phyloP scores from a whole-genome alignment of 805 yeast species.

The Priceomyces castillae region DNA sequence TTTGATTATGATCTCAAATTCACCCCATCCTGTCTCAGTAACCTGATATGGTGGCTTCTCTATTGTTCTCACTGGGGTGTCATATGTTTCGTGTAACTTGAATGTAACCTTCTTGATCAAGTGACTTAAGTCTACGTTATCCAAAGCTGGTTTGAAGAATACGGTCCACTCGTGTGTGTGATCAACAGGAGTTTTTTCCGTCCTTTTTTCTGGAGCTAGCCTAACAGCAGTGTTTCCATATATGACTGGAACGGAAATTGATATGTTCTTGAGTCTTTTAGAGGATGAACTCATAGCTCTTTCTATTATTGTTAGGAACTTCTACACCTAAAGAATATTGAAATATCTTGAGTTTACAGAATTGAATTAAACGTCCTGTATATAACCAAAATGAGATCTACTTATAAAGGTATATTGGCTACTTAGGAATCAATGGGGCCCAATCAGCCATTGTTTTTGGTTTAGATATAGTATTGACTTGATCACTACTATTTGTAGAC shows the following conservation, averaged over 20 bases:
- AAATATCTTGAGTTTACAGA: neutral
- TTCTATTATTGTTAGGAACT: neutral
- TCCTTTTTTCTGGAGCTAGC: constrained; percentile 35
- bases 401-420: constrained; percentile 10
- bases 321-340: no score
- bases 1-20: constrained; percentile 87
- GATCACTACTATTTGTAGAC: constrained; percentile 7
- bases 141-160: constrained; percentile 70
- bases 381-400: neutral
- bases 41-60: constrained; percentile 93
- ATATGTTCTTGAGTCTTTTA: constrained; percentile 29
- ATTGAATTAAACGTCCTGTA: neutral
- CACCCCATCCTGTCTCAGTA: constrained; percentile 99
- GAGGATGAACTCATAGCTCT: constrained; percentile 15
- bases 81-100: constrained; percentile 93
- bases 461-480: constrained; percentile 2
- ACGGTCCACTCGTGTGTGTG: constrained; percentile 97
- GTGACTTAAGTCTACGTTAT: constrained; percentile 73
- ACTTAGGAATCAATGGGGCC: constrained; percentile 53
- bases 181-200: constrained; percentile 60
- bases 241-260: constrained; percentile 42
- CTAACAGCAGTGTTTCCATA: constrained; percentile 42
- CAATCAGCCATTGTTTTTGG: constrained; percentile 41
- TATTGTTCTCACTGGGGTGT: constrained; percentile 77
- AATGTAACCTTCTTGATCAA: constrained; percentile 88